Base-by-base conservation (phyloP, 495 filamentous ascomycete genomes). In the Tetracladium setigerum region DNA sequence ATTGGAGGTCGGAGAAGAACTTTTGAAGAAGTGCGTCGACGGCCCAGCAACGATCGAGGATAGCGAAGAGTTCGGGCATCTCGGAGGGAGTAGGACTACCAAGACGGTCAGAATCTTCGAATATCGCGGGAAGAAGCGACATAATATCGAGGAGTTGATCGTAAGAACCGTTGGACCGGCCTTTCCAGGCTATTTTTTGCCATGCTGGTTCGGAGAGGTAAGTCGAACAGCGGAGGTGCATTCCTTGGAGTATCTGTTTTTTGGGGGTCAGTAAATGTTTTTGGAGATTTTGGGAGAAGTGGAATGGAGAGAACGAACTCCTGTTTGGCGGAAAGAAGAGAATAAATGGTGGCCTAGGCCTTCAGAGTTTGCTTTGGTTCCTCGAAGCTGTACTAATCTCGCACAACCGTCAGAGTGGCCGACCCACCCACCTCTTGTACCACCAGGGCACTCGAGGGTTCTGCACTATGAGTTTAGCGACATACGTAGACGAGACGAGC, bases 261-360 rank as follows among this genome's bases (percentile, higher is more conserved):
- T 34, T 15, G 24, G n/a, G n/a, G n/a, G 4, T 12, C 16, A 11
- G 17, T 32, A 16, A 30, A 38, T 18, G 24, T 37, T 31, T 19
- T 43, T 15, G 22, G 12, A 16, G 38, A 22, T 17, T 27, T 5
- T 15, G 2, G 13, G 16, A 24, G 10, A 14, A 38, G 11, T 34
- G 19, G 19, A 44, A 46, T 33, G 4, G 32, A 39, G n/a, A 11
- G 18, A 44, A 61, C 58, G 30, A 53, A 62, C 64, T 41, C 54
- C 62, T 8, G 54, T 56, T 19, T 54, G 27, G 18, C 61, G 49
- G 31, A 65, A 56, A 1, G 60, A 50, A 8, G 62, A 34, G 38
- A 70, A 67, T 12, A 70, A 42, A 14, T 52, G 44, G 49, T 62
- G 57, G 4, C 50, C 64, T 14, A 61, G 50, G 0, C 57, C 61